Percentiles rank a stretch among this genome's conserved stretches.
These are phyloP conservation scores for Aspergillus ibericus DNA, from an alignment of 2,329 filamentous ascomycete species.

Conservation along the genomic window DNA sequence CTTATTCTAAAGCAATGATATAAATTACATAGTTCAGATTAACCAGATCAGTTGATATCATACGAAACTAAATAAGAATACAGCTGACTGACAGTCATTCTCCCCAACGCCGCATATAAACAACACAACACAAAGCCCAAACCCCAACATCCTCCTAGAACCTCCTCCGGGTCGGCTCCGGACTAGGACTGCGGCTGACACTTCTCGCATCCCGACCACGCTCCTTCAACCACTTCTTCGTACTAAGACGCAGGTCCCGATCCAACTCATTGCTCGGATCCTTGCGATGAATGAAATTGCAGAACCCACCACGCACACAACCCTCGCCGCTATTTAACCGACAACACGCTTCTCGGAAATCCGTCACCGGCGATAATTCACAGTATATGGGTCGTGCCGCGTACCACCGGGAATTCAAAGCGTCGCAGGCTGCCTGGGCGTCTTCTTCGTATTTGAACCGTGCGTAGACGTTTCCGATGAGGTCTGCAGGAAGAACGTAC, in stretches of 20 bases:
- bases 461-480: slow-evolving; percentile 98
- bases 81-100: slow-evolving; percentile 16
- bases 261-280: slow-evolving; percentile 89
- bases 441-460: slow-evolving; percentile 99
- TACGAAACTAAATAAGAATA: slow-evolving; percentile 18
- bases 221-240: slow-evolving; percentile 93
- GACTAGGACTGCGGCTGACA: slow-evolving; percentile 77
- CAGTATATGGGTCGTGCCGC: slow-evolving; percentile 96
- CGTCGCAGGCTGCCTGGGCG: slow-evolving; percentile 89
- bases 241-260: slow-evolving; percentile 78
- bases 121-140: slow-evolving; percentile 13
- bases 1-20: no score
- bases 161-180: slow-evolving; percentile 75
- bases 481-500: slow-evolving; percentile 54
- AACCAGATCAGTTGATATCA: slow-evolving; percentile 30
- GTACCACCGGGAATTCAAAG: slow-evolving; percentile 94
- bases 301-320: slow-evolving; percentile 93
- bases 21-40: no score
- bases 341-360: slow-evolving; percentile 97
- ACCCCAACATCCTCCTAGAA: slow-evolving; percentile 49
- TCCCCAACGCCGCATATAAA: slow-evolving; percentile 23
- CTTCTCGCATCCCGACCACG: slow-evolving; percentile 82
- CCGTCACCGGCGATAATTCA: slow-evolving; percentile 93
- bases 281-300: slow-evolving; percentile 99
- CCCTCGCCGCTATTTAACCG: slow-evolving; percentile 91